phyloP scores from a whole-genome alignment of 225 moss, liverwort and hornwort species.

The Pseudoscleropodium purum region DNA sequence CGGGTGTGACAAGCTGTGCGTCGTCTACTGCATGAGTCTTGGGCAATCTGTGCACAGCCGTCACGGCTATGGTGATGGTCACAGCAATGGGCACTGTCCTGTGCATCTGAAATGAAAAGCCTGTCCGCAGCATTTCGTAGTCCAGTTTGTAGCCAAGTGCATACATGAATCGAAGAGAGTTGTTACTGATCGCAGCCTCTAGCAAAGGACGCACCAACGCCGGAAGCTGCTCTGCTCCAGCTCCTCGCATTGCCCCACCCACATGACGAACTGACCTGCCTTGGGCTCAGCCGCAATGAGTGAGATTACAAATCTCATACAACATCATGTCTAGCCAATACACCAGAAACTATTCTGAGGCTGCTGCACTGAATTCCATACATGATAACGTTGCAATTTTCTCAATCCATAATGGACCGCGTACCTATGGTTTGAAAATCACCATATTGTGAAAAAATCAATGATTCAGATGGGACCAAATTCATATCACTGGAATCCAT shows the following conservation, averaged over 20 bases:
- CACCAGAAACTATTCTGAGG: background rate
- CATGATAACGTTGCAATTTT: background rate
- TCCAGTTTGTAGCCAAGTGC: constrained; percentile 91
- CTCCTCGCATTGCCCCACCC: constrained; percentile 86
- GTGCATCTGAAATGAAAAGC: constrained; percentile 65
- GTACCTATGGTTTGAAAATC: background rate
- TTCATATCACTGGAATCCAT: background rate
- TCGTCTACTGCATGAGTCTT: constrained; percentile 58
- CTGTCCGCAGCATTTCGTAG: constrained; percentile 59
- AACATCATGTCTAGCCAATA: background rate
- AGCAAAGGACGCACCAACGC: constrained; percentile 77
- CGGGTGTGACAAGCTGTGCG: constrained; percentile 60
- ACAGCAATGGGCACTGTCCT: constrained; percentile 48
- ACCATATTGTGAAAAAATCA: background rate
- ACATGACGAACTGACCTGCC: constrained; percentile 82
- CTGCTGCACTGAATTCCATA: background rate
- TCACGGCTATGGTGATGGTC: constrained; percentile 61
- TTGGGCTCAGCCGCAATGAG: background rate
- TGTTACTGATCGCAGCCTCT: constrained; percentile 74
- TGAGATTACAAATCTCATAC: background rate
- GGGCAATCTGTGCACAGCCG: constrained; percentile 43
- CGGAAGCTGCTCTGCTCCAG: constrained; percentile 80
- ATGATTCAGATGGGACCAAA: background rate
- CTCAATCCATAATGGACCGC: background rate
- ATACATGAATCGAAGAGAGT: constrained; percentile 76